phyloP scores from a whole-genome alignment of 2,329 filamentous ascomycete genomes.

The Alternaria atra region DNA sequence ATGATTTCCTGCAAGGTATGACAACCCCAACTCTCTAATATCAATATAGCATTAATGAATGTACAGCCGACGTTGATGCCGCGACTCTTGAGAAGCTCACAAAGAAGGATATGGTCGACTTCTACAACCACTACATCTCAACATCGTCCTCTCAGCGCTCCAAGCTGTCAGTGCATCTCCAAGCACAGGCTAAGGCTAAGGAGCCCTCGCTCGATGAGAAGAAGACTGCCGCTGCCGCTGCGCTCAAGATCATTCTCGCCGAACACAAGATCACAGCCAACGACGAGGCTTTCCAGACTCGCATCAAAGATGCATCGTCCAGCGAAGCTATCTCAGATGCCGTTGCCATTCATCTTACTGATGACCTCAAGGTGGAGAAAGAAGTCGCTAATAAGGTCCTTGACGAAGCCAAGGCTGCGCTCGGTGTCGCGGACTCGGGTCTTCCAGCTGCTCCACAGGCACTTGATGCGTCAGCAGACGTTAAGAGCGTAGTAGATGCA shows the following conservation, averaged over 20 bases:
- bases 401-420: conserved; percentile 59
- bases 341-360: conserved; percentile 59
- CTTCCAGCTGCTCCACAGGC: conserved; percentile 55
- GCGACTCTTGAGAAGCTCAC: conserved; percentile 75
- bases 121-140: conserved; percentile 78
- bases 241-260: conserved; percentile 56
- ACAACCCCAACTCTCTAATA: conserved; percentile 18
- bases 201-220: conserved; percentile 53
- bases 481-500: conserved; percentile 36
- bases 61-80: conserved; percentile 76
- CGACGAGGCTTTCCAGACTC: conserved; percentile 51
- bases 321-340: conserved; percentile 60
- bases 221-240: conserved; percentile 48
- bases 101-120: conserved; percentile 80
- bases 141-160: conserved; percentile 76
- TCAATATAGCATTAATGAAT: conserved; percentile 11
- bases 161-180: conserved; percentile 85
- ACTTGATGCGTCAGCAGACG: conserved; percentile 32
- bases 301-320: conserved; percentile 58
- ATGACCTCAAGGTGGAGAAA: conserved; percentile 57
- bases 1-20: conserved; percentile 87
- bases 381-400: conserved; percentile 61
- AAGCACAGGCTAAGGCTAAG: conserved; percentile 70
- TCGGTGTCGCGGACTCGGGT: conserved; percentile 50
- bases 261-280: conserved; percentile 58